A percentile compares a stretch with the other conserved stretches of the same genome.
phyloP scores from a whole-genome alignment of 2,329 filamentous ascomycete genomes.

The Penicillium olsonii region DNA sequence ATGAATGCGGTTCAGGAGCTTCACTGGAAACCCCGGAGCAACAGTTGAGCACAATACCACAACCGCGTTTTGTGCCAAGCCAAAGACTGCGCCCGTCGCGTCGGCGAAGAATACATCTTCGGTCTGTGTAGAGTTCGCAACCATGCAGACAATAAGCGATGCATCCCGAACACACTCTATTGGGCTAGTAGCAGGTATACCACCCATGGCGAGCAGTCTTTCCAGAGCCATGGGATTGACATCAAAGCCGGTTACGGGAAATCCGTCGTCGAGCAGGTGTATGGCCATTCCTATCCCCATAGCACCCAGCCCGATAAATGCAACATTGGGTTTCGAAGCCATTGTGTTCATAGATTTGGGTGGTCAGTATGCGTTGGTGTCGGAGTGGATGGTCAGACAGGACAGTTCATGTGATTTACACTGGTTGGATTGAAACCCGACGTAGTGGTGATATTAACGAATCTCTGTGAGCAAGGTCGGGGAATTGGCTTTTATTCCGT shows the following conservation, averaged over 20 bases:
- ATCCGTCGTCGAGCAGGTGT: slow-evolving; percentile 36
- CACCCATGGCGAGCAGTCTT: slow-evolving; percentile 29
- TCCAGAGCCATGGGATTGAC: slow-evolving; percentile 31
- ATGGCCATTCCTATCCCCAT: slow-evolving; percentile 45
- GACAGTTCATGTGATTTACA: background rate
- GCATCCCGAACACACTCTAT: slow-evolving; percentile 30
- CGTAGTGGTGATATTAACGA: background rate
- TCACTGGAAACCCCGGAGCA: slow-evolving; percentile 32
- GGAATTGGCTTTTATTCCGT: background rate
- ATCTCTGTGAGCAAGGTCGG: background rate
- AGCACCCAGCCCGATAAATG: slow-evolving; percentile 41
- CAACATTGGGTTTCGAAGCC: slow-evolving; percentile 28
- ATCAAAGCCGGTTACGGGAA: slow-evolving; percentile 38
- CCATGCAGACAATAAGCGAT: slow-evolving; percentile 40
- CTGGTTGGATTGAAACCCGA: background rate
- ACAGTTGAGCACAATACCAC: slow-evolving; percentile 42
- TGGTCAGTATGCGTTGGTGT: background rate
- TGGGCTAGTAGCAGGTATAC: slow-evolving; percentile 27
- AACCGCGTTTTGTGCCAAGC: slow-evolving; percentile 29
- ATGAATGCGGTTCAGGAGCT: slow-evolving; percentile 21
- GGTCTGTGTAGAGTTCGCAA: slow-evolving; percentile 38
- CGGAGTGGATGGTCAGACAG: background rate
- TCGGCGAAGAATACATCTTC: slow-evolving; percentile 35
- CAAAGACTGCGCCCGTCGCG: slow-evolving; percentile 27
- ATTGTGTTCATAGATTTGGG: background rate